These are phyloP conservation scores for Venturia carpophila DNA, from an alignment of 2,329 filamentous ascomycete species.

Conservation along the genomic window DNA sequence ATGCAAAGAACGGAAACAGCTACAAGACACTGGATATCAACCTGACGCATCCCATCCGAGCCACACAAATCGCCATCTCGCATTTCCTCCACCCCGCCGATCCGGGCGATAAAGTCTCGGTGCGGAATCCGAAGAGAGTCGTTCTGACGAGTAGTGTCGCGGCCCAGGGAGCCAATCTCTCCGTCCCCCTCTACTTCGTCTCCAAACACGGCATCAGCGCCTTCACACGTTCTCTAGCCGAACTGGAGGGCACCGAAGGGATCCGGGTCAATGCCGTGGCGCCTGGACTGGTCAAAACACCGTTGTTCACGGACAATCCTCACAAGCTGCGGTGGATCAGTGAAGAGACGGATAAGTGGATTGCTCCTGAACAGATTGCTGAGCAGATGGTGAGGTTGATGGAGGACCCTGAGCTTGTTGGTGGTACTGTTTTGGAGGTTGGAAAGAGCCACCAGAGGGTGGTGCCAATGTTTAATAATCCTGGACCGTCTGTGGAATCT, in stretches of 20 bases:
- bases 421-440: conserved; percentile 50
- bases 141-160: conserved; percentile 40
- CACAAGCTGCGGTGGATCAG: conserved; percentile 50
- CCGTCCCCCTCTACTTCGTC: conserved; percentile 39
- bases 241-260: conserved; percentile 41
- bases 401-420: conserved; percentile 42
- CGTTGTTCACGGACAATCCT: conserved; percentile 54
- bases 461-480: conserved; percentile 46
- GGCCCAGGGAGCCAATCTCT: conserved; percentile 33
- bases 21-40: conserved; percentile 40
- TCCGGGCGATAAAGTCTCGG: conserved; percentile 28
- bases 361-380: conserved; percentile 53
- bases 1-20: conserved; percentile 26
- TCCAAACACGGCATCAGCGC: conserved; percentile 40
- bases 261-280: conserved; percentile 54
- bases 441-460: conserved; percentile 43
- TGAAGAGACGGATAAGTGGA: conserved; percentile 45
- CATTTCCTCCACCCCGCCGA: conserved; percentile 34
- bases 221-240: conserved; percentile 43
- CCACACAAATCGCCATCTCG: conserved; percentile 41
- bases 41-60: conserved; percentile 41
- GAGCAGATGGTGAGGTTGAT: conserved; percentile 50
- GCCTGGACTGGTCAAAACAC: conserved; percentile 54
- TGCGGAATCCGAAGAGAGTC: conserved; percentile 38
- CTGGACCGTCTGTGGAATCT: conserved; percentile 39